Conservation (phyloP, 164 flowering plant genomes). For the Vitis labrusca region DNA sequence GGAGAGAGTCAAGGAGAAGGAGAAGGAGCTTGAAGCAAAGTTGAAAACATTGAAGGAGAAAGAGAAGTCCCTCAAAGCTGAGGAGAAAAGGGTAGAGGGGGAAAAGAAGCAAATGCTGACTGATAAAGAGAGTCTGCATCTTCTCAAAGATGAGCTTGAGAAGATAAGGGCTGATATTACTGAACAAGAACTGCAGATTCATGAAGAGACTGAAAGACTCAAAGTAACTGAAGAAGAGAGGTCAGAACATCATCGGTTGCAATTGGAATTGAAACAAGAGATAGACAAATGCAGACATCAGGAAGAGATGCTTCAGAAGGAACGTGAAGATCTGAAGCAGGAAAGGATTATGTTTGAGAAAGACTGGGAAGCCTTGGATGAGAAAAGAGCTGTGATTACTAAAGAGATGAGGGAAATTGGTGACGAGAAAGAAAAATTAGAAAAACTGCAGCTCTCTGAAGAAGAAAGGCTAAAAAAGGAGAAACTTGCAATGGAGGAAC, state of each 20-base stretch:
- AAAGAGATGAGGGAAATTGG: conserved; percentile 37
- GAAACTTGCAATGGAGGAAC: conserved; percentile 33
- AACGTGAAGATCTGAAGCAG: conserved; percentile 62
- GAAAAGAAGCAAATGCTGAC: conserved; percentile 45
- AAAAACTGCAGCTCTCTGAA: conserved; percentile 37
- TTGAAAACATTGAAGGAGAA: conserved; percentile 58
- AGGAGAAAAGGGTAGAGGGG: conserved; percentile 52
- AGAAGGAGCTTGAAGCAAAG: conserved; percentile 58
- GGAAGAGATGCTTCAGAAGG: conserved; percentile 58
- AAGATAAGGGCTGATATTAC: conserved; percentile 42
- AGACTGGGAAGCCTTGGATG: conserved; percentile 90
- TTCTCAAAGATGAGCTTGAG: conserved; percentile 53
- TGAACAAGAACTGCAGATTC: conserved; percentile 43
- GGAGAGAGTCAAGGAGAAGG: conserved; percentile 74
- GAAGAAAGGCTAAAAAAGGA: conserved; percentile 59
- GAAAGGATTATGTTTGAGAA: conserved; percentile 76
- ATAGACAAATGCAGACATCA: conserved; percentile 47
- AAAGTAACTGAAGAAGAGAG: conserved; percentile 56
- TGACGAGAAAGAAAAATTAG: conserved; percentile 51
- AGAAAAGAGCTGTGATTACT: conserved; percentile 47
- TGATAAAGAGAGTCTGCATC: conserved; percentile 47
- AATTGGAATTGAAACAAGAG: conserved; percentile 61
- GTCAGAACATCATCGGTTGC: conserved; percentile 50
- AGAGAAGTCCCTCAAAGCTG: conserved; percentile 57
- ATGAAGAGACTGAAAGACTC: conserved; percentile 52